Evolutionary conservation across 2,329 filamentous ascomycete genomes (phyloP), one percentile per base, ranked within the genome.

Genomic region (Metarhizium album): DNA sequence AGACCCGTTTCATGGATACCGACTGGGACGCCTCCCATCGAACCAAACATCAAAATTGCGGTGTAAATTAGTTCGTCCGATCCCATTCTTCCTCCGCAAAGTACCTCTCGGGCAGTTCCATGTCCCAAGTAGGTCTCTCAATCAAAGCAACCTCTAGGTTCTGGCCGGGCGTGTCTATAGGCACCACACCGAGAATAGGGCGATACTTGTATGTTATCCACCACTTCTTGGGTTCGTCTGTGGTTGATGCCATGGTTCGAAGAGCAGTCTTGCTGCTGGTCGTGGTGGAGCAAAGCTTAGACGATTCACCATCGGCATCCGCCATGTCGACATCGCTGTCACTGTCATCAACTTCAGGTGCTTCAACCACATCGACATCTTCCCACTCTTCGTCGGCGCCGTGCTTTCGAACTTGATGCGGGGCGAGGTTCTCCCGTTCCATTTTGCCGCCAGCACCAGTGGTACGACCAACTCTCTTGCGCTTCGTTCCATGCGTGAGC

Each of bases 161-260:
- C 58, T 67, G 53, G 58, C 64, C 64, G 24, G 69, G 65, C 20
- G 57, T 59, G 49, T 62, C 64, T 55, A 76, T 67, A 42, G 73
- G 71, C 35, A 80, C 75, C 37, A 83, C 70, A 49, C 90, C 93
- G 54, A 98, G 74, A 59, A 98, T 90, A n/a, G 90, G 87, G 52
- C 90, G 79, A 69, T 97, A 98, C 68, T 95, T 94, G 74, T 86
- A 90, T 4, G 90, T 95, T 64, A 84, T 81, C 88, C 90, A 97
- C 70, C 72, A 78, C 54, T 67, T 70, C 54, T 64, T 67, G 46
- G 60, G 61, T 53, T 60, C 59, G 51, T 57, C 60, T 45, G 56
- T 56, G 47, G 56, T 55, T 42, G 45, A 38, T 24, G 57, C 58
- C 18, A 43, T 47, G 6, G 22, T 47, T 20, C 35, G 16, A 29